Conservation (phyloP, 2,329 filamentous ascomycete genomes). For the Rhytidhysteron rufulum region DNA sequence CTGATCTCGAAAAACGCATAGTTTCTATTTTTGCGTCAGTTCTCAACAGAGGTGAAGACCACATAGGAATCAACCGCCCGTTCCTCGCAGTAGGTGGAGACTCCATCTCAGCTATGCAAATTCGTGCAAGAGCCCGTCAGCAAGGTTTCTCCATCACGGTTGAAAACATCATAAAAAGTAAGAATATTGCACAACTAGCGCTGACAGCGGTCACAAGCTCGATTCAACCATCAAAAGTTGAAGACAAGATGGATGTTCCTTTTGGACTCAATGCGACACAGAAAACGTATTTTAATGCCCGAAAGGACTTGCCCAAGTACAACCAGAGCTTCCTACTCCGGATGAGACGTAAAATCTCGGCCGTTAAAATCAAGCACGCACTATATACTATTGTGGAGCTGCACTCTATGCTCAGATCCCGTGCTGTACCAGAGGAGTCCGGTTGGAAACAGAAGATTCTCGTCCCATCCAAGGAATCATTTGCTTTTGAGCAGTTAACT, state of each 20-base stretch:
- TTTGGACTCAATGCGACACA: conserved; percentile 46
- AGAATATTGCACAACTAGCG: conserved; percentile 29
- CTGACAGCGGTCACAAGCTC: too few species aligned
- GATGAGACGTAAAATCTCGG: conserved; percentile 28
- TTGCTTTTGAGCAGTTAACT: too few species aligned
- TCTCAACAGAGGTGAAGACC: not conserved
- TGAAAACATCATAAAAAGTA: conserved; percentile 40
- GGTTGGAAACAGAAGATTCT: not conserved
- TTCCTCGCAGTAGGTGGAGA: conserved; percentile 21
- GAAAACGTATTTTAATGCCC: conserved; percentile 37
- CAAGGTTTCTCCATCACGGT: conserved; percentile 37
- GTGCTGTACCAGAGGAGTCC: not conserved
- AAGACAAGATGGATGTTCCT: conserved; percentile 20
- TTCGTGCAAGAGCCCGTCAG: conserved; percentile 38
- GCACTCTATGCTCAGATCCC: conserved; percentile 32
- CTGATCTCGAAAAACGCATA: too few species aligned
- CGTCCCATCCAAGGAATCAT: not conserved
- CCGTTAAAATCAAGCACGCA: conserved; percentile 16
- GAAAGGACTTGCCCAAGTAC: conserved; percentile 31
- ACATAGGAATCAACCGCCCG: too few species aligned
- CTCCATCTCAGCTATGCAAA: conserved; percentile 26
- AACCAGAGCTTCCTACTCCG: conserved; percentile 45
- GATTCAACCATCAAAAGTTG: not conserved
- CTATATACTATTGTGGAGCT: conserved; percentile 21
- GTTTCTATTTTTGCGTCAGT: not conserved